phyloP scores from a whole-genome alignment of 192 early-diverging fungal species.

The Backusella luteola region DNA sequence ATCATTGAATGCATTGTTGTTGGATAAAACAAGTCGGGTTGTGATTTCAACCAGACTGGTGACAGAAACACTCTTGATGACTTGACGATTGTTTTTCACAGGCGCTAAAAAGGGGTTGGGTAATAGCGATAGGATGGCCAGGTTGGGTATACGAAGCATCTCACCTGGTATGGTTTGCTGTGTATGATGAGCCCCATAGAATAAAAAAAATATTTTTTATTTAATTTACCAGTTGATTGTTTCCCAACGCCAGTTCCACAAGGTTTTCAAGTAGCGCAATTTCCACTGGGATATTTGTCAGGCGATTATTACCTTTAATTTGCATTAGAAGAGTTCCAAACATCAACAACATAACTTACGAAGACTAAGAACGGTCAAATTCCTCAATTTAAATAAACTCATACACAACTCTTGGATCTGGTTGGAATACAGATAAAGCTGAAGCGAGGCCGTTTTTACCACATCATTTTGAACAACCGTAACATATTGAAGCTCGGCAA shows the following conservation, averaged over 20 bases:
- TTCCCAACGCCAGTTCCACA: conserved; percentile 46
- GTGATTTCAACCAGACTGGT: conserved; percentile 1
- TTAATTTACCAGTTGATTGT: conserved; percentile 39
- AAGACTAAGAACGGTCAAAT: conserved; percentile 46
- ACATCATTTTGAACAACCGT: conserved; percentile 32
- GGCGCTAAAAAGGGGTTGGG: background rate
- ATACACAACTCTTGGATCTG: conserved; percentile 30
- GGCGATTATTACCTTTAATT: conserved; percentile 39
- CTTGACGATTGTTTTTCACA: background rate
- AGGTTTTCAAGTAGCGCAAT: conserved; percentile 45
- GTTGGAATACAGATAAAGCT: conserved; percentile 48
- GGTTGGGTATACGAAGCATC: background rate
- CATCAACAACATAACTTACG: conserved; percentile 28
- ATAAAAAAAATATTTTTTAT: too few species aligned
- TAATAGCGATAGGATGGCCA: background rate
- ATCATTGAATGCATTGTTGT: background rate
- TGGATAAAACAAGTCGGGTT: background rate
- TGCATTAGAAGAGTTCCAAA: background rate
- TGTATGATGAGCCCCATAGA: too few species aligned
- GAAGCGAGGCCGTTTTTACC: conserved; percentile 31
- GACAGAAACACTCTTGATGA: background rate
- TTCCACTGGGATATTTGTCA: conserved; percentile 42
- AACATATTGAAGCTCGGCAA: conserved; percentile 31
- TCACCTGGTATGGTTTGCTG: background rate
- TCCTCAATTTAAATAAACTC: conserved; percentile 41